Evolutionary conservation across 305 asterid species (phyloP).

Genomic region (Rubia peregrina): DNA sequence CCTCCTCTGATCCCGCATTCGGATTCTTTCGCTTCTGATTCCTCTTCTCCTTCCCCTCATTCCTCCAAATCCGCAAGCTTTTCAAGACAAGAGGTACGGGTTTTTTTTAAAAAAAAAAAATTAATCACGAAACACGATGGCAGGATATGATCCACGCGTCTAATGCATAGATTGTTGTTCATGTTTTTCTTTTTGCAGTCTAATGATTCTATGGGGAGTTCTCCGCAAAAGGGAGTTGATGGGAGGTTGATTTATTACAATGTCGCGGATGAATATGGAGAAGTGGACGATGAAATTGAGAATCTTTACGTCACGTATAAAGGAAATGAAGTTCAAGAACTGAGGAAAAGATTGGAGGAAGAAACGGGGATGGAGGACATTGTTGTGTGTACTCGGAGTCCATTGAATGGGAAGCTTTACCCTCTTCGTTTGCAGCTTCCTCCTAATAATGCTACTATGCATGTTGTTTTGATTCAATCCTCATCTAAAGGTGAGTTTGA

Average conservation of each 20-base stretch:
- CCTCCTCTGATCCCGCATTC: slow-evolving; percentile 30
- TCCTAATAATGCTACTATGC: slow-evolving; percentile 70
- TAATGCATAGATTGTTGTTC: not conserved
- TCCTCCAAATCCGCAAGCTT: slow-evolving; percentile 30
- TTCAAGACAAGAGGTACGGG: slow-evolving; percentile 34
- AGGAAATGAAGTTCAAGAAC: slow-evolving; percentile 56
- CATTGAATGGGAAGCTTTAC: slow-evolving; percentile 65
- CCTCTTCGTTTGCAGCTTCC: slow-evolving; percentile 93
- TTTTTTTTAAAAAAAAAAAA: no score
- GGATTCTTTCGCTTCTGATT: slow-evolving; percentile 35
- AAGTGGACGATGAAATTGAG: slow-evolving; percentile 55
- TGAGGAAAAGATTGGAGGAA: slow-evolving; percentile 48
- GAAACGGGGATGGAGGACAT: slow-evolving; percentile 52
- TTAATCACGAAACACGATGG: no score
- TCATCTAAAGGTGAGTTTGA: slow-evolving; percentile 41
- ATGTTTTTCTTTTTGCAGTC: slow-evolving; percentile 40
- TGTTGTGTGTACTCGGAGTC: slow-evolving; percentile 60
- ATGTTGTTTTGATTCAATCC: slow-evolving; percentile 57
- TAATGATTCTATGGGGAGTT: slow-evolving; percentile 34
- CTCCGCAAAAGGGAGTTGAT: slow-evolving; percentile 49
- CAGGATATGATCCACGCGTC: not conserved
- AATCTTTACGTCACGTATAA: slow-evolving; percentile 56
- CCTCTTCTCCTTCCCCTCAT: slow-evolving; percentile 21
- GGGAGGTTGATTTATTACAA: slow-evolving; percentile 68
- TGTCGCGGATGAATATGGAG: slow-evolving; percentile 60